These are phyloP conservation scores for Chlorella sp. DNA, from an alignment of 139 green algal species.

Conservation along the genomic window DNA sequence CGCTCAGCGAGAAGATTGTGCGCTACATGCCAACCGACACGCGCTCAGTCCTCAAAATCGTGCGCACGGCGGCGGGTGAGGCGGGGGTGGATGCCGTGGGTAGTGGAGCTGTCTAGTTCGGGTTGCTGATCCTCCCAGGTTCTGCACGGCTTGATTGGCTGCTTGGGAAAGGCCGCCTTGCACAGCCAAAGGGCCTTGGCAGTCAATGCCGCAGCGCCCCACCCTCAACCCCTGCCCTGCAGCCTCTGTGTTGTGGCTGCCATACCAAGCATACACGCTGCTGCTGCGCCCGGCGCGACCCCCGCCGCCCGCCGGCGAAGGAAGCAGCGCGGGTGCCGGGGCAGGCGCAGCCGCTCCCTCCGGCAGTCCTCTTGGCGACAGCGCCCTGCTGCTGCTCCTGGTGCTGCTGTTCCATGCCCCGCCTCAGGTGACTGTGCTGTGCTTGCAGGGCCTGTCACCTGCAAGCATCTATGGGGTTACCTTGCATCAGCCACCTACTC, in stretches of 20 bases:
- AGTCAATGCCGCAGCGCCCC: neutral
- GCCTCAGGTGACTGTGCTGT: neutral
- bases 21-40: conserved; percentile 32
- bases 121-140: too few species aligned
- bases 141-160: too few species aligned
- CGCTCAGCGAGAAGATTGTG: conserved; percentile 40
- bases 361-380: conserved; percentile 63
- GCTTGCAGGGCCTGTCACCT: too few species aligned
- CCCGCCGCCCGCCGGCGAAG: too few species aligned
- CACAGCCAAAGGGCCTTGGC: too few species aligned
- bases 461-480: too few species aligned
- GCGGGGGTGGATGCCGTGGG: too few species aligned
- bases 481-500: too few species aligned
- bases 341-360: neutral
- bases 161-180: neutral
- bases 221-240: neutral
- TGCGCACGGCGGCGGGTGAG: conserved; percentile 54
- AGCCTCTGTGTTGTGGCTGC: conserved; percentile 72
- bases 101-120: too few species aligned
- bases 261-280: conserved; percentile 66
- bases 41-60: conserved; percentile 43
- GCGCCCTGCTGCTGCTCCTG: conserved; percentile 66
- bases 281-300: conserved; percentile 46
- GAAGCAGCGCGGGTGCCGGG: neutral
- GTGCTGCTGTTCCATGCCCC: conserved; percentile 70